Percentiles rank a stretch among this genome's conserved stretches.
These are phyloP conservation scores for Setomelanomma holmii DNA, from an alignment of 2,329 filamentous ascomycete genomes.

Conservation along the genomic window DNA sequence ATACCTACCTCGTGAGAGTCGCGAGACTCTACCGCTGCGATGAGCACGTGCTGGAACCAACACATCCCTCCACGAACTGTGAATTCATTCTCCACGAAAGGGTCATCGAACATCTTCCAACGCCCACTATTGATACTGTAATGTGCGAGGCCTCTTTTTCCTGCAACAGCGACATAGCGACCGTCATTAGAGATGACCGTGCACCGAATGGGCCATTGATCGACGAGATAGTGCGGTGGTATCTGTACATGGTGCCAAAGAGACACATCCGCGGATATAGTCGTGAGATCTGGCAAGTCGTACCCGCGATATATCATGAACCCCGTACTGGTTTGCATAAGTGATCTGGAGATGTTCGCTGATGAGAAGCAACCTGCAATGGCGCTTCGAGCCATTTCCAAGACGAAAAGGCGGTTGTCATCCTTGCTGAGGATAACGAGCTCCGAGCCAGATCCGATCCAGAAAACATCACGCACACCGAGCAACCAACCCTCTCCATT, in stretches of 20 bases:
- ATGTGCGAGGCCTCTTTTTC: constrained; percentile 86
- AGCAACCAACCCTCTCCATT: constrained; percentile 87
- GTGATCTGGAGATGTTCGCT: constrained; percentile 86
- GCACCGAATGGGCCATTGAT: constrained; percentile 92
- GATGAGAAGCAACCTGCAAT: constrained; percentile 90
- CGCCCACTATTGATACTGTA: constrained; percentile 93
- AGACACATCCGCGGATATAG: constrained; percentile 88
- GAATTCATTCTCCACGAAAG: constrained; percentile 85
- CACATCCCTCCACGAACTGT: constrained; percentile 95
- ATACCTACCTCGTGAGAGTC: constrained; percentile 72
- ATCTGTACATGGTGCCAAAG: constrained; percentile 95
- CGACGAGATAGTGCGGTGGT: constrained; percentile 81
- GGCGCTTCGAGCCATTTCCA: constrained; percentile 95
- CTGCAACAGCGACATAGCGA: constrained; percentile 95
- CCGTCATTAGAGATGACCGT: constrained; percentile 91
- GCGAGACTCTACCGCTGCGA: constrained; percentile 89
- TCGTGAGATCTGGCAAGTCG: constrained; percentile 86
- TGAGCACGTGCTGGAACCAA: constrained; percentile 95
- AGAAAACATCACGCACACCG: constrained; percentile 78
- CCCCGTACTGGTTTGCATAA: constrained; percentile 86
- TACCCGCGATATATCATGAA: constrained; percentile 94
- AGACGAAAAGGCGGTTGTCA: constrained; percentile 80
- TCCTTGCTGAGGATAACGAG: constrained; percentile 75
- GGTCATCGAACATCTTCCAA: constrained; percentile 92
- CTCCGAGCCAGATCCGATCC: constrained; percentile 88